A percentile compares a stretch with the other conserved stretches of the same genome.
phyloP scores from a whole-genome alignment of 768 basidiomycete species.

The Russula earlei region DNA sequence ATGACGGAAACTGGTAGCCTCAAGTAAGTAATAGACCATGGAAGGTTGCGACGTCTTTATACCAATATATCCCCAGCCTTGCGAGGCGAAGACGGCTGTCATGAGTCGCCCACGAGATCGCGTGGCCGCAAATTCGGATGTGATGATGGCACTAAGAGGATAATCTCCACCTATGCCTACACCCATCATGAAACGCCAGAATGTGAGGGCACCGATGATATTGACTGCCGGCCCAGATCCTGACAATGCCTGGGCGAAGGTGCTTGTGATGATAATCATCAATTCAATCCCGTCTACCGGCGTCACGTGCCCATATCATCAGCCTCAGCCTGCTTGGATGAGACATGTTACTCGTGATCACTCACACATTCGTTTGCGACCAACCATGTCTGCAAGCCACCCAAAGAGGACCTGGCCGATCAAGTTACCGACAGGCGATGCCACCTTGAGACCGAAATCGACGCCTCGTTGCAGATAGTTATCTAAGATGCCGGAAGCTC shows the following conservation, averaged over 20 bases:
- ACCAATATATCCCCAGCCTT: constrained; percentile 86
- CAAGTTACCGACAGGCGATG: constrained; percentile 34
- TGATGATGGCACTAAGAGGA: constrained; percentile 75
- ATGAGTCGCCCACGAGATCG: constrained; percentile 77
- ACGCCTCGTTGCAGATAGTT: constrained; percentile 32
- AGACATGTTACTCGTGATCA: constrained; percentile 21
- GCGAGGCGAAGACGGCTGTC: constrained; percentile 78
- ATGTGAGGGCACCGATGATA: constrained; percentile 66
- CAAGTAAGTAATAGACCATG: not conserved
- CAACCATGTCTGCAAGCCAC: constrained; percentile 36
- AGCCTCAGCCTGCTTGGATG: not conserved
- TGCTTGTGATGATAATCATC: constrained; percentile 72
- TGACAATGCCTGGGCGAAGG: constrained; percentile 77
- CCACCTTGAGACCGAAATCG: constrained; percentile 35
- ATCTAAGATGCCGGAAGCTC: constrained; percentile 12
- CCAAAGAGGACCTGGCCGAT: constrained; percentile 38
- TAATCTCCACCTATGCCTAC: constrained; percentile 88
- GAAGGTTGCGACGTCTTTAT: constrained; percentile 20
- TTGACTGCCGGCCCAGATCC: constrained; percentile 56
- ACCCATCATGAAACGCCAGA: constrained; percentile 81
- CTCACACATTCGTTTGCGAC: constrained; percentile 51
- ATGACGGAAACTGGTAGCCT: constrained; percentile 47
- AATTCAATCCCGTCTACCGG: constrained; percentile 56
- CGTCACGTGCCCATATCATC: not conserved
- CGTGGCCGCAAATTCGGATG: constrained; percentile 83